A percentile compares a stretch with the other conserved stretches of the same genome.
Evolutionary conservation across 345 rosid species (phyloP).

Genomic region (Tarenaya hassleriana): DNA sequence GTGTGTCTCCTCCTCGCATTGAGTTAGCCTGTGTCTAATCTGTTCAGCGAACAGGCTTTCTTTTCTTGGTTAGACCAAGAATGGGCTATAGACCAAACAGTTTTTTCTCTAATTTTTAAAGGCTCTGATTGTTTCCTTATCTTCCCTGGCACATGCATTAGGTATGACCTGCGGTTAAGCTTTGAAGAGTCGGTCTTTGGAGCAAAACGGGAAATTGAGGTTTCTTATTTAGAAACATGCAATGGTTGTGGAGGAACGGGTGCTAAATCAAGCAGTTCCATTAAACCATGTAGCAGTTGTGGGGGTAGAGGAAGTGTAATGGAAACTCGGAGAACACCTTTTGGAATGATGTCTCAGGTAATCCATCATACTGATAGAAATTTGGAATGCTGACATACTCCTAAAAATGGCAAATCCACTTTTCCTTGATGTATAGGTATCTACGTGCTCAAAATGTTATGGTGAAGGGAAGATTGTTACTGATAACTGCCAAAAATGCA

Average conservation of each 20-base stretch:
- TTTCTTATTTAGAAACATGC: constrained; percentile 64
- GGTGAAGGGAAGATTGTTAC: constrained; percentile 79
- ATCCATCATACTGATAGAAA: constrained; percentile 13
- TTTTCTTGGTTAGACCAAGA: constrained; percentile 6
- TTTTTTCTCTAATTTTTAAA: too few species aligned
- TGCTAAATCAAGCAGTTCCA: constrained; percentile 54
- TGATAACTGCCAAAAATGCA: constrained; percentile 57
- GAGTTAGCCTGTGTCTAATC: neutral
- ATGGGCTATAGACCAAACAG: too few species aligned
- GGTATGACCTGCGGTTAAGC: constrained; percentile 68
- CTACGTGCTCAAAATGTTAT: constrained; percentile 73
- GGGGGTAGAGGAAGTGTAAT: constrained; percentile 76
- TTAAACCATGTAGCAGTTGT: constrained; percentile 60
- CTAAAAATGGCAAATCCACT: constrained; percentile 23
- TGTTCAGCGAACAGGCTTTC: neutral
- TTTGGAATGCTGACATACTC: constrained; percentile 8
- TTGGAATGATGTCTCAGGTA: constrained; percentile 90
- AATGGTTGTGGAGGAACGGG: constrained; percentile 76
- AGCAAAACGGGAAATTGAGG: constrained; percentile 53
- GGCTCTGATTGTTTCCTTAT: too few species aligned
- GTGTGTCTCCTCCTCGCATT: neutral
- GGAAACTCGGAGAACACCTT: constrained; percentile 74
- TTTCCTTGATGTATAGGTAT: constrained; percentile 54
- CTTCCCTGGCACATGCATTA: constrained; percentile 16
- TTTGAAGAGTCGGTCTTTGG: constrained; percentile 90